Evolutionary conservation across 805 yeast species (phyloP), one percentile per base, ranked within the genome.

Genomic region (Kodamaea lidongshanica): DNA sequence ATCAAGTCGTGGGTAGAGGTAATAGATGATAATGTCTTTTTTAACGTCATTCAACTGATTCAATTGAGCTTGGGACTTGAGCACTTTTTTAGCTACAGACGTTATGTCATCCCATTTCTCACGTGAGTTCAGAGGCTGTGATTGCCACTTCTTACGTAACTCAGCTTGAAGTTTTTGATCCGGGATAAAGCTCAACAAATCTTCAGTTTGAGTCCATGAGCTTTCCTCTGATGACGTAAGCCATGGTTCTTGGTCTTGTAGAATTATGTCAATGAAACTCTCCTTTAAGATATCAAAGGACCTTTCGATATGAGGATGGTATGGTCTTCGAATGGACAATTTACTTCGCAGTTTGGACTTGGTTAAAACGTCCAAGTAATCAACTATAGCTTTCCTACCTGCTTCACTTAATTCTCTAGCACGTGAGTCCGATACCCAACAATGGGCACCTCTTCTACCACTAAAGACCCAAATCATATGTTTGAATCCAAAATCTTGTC

Each of bases 361-460:
- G 40, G 66, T 67, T 49, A 84, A 62, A 1, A 88, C 79, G 44
- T 85, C 89, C 52, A 92, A 54, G 52, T 92, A 92, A 42, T 84
- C 88, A 18, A 88, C 79, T 8, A 92, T 72, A 3, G 94, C 76
- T 45, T 80, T 68, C 46, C 98, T 72, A 37, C 75, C 73, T 4
- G 63, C 46, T 52, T 92, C 97, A 39, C 74, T 81, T 38, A 92
- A 56, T 2, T 53, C 46, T 34, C 96, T 63, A 1, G 96, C 96
- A 27, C 88, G 63, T 33, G 70, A 58, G 52, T 92, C 98, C 56
- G 95, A 83, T 14, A 92, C 70, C 98, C 98, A 92, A 48, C 97
- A 94, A 67, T 92, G 98, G 10, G 94, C 95, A 56, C 98, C 98
- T 72, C 98, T 83, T 67, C 98, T 81, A 27, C 98, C 98, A 1